A percentile compares a stretch with the other conserved stretches of the same genome.
phyloP scores from a whole-genome alignment of 1,284 basidiomycete genomes.

The Bjerkandera adusta region DNA sequence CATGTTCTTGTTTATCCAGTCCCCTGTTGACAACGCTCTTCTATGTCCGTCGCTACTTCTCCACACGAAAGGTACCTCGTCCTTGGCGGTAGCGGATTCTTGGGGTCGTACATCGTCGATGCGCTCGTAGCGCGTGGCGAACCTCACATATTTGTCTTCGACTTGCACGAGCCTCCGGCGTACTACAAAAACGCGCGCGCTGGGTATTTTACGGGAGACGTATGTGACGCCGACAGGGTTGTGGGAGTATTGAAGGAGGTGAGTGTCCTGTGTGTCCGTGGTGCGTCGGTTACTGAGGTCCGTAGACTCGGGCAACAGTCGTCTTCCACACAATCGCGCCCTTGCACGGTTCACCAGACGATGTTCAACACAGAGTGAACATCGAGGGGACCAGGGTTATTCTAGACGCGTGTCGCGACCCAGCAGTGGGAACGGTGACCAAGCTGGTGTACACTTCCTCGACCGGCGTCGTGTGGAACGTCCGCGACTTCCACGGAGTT shows the following conservation, averaged over 20 bases:
- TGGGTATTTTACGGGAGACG: not conserved
- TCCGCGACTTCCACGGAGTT: slow-evolving; percentile 76
- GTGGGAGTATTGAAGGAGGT: slow-evolving; percentile 1
- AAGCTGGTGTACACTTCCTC: slow-evolving; percentile 96
- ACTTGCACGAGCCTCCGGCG: not conserved
- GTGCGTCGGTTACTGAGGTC: not conserved
- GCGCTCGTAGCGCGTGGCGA: slow-evolving; percentile 5
- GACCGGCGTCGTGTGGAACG: slow-evolving; percentile 90
- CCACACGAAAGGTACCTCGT: too few relatives aligned
- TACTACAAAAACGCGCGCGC: not conserved
- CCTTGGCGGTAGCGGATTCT: slow-evolving; percentile 3
- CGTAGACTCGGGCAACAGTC: not conserved
- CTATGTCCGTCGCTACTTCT: too few relatives aligned
- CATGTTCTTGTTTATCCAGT: too few relatives aligned
- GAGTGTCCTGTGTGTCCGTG: not conserved
- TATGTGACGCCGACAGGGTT: not conserved
- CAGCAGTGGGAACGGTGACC: slow-evolving; percentile 49
- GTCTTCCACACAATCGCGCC: slow-evolving; percentile 5
- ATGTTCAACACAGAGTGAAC: not conserved
- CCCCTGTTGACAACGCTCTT: too few relatives aligned
- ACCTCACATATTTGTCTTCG: not conserved
- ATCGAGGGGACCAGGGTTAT: slow-evolving; percentile 1
- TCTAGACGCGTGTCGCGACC: too few relatives aligned
- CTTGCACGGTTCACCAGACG: slow-evolving; percentile 1
- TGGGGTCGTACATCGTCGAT: slow-evolving; percentile 6